Base-by-base conservation (phyloP, 257 asterid genomes). In the Thymus quinquecostatus region DNA sequence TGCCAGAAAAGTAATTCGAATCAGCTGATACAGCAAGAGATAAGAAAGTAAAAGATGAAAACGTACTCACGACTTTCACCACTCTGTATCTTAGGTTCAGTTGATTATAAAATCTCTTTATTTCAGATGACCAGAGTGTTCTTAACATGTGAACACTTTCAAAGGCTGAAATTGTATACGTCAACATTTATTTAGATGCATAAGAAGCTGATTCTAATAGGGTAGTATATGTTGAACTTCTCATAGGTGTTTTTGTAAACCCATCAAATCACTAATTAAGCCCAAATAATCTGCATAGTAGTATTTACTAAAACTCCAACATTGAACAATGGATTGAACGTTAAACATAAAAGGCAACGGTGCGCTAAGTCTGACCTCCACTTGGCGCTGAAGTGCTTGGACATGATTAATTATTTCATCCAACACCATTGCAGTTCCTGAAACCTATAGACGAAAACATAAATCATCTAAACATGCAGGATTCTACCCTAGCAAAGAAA, bases 321-420 rank as follows among this genome's bases (percentile, higher is more conserved):
- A 44, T 27, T 44, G 44, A 51, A 34, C 54, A 63, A 68, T 45
- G 66, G 58, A 48, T 41, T 27, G 43, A 47, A 27, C 33, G 10
- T 12, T 41, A 56, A 5, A 33, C 33, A 45, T 13, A 68, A 77
- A 45, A 66, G 59, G 77, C 21, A 60, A 72, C 41, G 50, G 54
- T 60, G 60, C 60, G 61, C 21, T 8, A 65, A 71, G 60, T 49
- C 86, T 73, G 69, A 91, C 99, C 99, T 94, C 99, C 66, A 94
- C 99, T 86, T 91, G 99, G 21, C 88, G 95, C 74, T 94, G 98
- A 80, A 94, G 90, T 66, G 86, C 84, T 76, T 91, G 99, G 50
- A 94, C 99, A 57, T 94, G 99, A 83, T 94, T 94, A 56, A 94
- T 94, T 79, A 94, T 94, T 84, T 91, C 98, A 86, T 94, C 98